Conservation (phyloP, 768 basidiomycete genomes). For the Filobasidium wieringae region DNA sequence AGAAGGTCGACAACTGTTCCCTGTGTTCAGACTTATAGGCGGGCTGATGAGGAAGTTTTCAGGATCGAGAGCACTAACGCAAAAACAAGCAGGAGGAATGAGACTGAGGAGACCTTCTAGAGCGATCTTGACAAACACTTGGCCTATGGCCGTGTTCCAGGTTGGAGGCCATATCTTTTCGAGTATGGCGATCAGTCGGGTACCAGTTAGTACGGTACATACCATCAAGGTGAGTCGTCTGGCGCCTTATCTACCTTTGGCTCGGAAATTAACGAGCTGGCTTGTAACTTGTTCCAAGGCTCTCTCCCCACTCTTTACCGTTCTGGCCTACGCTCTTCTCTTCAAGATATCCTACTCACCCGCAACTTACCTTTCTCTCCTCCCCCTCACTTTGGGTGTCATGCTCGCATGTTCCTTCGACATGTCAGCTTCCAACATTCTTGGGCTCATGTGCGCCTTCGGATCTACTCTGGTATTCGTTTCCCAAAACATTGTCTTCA, state of each 20-base stretch:
- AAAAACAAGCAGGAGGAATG: constrained; percentile 35
- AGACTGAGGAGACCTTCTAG: constrained; percentile 58
- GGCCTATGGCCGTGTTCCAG: constrained; percentile 96
- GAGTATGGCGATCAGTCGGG: constrained; percentile 89
- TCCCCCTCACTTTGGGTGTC: constrained; percentile 91
- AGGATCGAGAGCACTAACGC: constrained; percentile 1
- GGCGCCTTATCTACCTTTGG: too few relatives aligned
- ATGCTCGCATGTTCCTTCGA: constrained; percentile 96
- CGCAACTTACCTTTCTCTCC: constrained; percentile 79
- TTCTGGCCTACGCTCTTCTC: constrained; percentile 82
- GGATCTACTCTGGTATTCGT: constrained; percentile 96
- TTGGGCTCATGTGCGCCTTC: constrained; percentile 88
- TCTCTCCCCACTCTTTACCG: constrained; percentile 90
- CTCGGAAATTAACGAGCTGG: too few relatives aligned
- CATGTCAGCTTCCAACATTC: constrained; percentile 67
- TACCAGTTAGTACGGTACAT: constrained; percentile 94
- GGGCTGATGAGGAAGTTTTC: background rate
- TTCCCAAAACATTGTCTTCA: constrained; percentile 96
- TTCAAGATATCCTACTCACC: constrained; percentile 88
- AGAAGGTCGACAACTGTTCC: constrained; percentile 31
- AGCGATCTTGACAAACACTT: constrained; percentile 61
- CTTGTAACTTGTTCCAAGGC: constrained; percentile 50
- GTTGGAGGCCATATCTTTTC: constrained; percentile 97
- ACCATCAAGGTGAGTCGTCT: constrained; percentile 90
- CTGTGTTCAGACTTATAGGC: constrained; percentile 10